Evolutionary conservation across 169 alveolate genomes (phyloP), one percentile per base, ranked within the genome.

Genomic region (Plasmodium cynomolgi): DNA sequence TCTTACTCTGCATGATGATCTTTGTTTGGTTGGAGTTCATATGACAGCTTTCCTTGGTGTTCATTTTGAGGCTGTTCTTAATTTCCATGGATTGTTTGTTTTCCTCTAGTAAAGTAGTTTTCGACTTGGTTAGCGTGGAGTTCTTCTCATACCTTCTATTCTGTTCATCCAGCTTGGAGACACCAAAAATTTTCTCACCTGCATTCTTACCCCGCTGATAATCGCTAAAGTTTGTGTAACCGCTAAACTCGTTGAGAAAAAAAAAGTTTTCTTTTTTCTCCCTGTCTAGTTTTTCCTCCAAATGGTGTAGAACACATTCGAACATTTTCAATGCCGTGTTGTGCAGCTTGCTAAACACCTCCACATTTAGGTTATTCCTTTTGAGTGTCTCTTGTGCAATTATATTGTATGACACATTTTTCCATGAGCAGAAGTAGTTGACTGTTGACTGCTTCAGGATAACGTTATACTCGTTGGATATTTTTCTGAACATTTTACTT

Each of bases 391-490:
- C 92, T 37, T 91, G 85, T 8, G 95, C 95, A 31, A 91, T 83
- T 47, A 91, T 74, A 82, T 91, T 71, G 77, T 91, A 91, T 1
- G 95, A 91, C 1, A 29, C 62, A 82, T 91, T 91, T 72, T 81
- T 81, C 95, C 95, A 91, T 68, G 91, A 72, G 20, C 31, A 31
- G 54, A 91, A 91, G 83, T 91, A 91, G 77, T 91, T 91, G 17
- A 91, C 95, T 4, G 92, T 91, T 0, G 95, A 91, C 33, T 91
- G 83, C 62, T 91, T 91, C 39, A 91, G 62, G 54, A 91, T 91
- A 47, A 72, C 47, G 37, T 82, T 91, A 34, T 91, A 91, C 20
- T 91, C 92, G 71, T 82, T 41, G 20, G 92, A 72, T 91, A 91
- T 82, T 82, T 91, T 91, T 91, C 92, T 81, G 39, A 91, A 91